phyloP scores from a whole-genome alignment of 164 flowering plant species.

The Houttuynia cordata region DNA sequence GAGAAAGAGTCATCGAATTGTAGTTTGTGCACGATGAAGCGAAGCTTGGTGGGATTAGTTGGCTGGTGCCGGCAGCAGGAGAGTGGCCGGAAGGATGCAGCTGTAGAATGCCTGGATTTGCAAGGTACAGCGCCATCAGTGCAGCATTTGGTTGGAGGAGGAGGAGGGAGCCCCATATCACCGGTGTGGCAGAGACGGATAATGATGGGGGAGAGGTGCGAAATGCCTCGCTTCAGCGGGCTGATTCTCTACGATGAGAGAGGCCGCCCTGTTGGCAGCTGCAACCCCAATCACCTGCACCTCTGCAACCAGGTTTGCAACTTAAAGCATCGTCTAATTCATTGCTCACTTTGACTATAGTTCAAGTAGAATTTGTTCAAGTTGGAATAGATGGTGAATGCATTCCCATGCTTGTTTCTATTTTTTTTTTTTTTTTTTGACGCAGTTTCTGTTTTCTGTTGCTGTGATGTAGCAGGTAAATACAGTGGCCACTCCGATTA shows the following conservation, averaged over 20 bases:
- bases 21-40: constrained; percentile 27
- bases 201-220: constrained; percentile 60
- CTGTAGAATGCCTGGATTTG: constrained; percentile 23
- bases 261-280: constrained; percentile 26
- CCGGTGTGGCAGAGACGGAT: constrained; percentile 92
- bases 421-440: too few relatives aligned
- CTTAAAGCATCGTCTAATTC: too few relatives aligned
- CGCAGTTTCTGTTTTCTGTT: background rate
- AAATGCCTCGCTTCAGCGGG: constrained; percentile 80
- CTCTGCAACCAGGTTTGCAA: background rate
- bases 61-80: constrained; percentile 25
- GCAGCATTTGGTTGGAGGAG: constrained; percentile 14
- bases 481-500: background rate
- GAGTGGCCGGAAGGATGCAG: constrained; percentile 8
- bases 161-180: constrained; percentile 29
- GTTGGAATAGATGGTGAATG: background rate
- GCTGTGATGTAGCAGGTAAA: background rate
- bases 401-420: background rate
- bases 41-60: constrained; percentile 29
- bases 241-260: constrained; percentile 42
- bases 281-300: background rate
- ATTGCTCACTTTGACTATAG: background rate
- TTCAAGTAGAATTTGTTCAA: too few relatives aligned
- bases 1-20: background rate
- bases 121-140: constrained; percentile 21